Base-by-base conservation (phyloP, 371 early-diverging fungal genomes). In the Saksenaea oblongispora region DNA sequence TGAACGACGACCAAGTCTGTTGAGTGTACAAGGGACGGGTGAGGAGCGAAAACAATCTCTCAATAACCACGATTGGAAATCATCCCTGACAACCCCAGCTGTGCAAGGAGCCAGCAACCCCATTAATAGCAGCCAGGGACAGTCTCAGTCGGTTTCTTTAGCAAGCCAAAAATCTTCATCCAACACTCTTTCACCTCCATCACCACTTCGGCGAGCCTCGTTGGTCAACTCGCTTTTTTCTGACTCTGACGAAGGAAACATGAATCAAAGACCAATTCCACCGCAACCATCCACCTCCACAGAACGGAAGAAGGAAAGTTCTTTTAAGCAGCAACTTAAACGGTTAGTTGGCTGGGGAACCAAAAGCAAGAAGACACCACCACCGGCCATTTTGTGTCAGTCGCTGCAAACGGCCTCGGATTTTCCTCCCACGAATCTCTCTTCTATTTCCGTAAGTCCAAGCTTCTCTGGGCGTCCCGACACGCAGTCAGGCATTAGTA, bases 311-410 rank as follows among this genome's bases (percentile, higher is more conserved):
- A 71, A 74, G 57, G 76, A 74, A 54, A 69, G 41, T 15, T 70
- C 70, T 4, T 72, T 80, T 22, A 76, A 66, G 39, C 72, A 75
- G 22, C 76, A 75, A 17, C 68, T 78, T 14, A 78, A 78, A 54
- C 58, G 79, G n/a, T 67, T 78, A 41, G 79, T 78, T 17, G 79
- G 79, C 13, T 78, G 79, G 79, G 79, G 79, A 2, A 65, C 63
- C 27, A 73, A 68, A 36, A 41, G 34, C 17, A 69, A 59, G 34
- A 67, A 59, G 42, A 59, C 62, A 39, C 57, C 61, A 13, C 65
- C 67, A 42, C 54, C 59, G 22, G 24, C 51, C 24, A 22, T 17
- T 4, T 47, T 22, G 26, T 47, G 51, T 47, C 51, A 47, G 22
- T 17, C 51, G 24, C 22, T 47, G 51, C 51, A 47, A 47, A 47